These are phyloP conservation scores for Rhododendron kiyosumense DNA, from an alignment of 148 eudicot genomes.

Conservation along the genomic window DNA sequence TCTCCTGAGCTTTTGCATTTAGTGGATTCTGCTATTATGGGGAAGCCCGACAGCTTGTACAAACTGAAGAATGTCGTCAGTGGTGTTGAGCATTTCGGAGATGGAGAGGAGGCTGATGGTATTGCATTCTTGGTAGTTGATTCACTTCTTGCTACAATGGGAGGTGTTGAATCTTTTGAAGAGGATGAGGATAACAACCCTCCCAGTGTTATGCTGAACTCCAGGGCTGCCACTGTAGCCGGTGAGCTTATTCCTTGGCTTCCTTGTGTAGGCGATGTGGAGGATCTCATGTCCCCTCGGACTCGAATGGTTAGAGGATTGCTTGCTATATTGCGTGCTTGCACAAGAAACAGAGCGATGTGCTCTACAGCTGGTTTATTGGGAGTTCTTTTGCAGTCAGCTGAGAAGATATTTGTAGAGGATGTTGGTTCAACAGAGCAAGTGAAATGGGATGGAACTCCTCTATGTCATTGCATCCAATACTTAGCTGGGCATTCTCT, in stretches of 20 bases:
- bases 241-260: slow-evolving; percentile 95
- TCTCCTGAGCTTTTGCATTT: slow-evolving; percentile 95
- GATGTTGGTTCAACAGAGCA: slow-evolving; percentile 41
- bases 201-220: slow-evolving; percentile 98
- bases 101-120: slow-evolving; percentile 57
- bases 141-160: slow-evolving; percentile 98
- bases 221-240: slow-evolving; percentile 93
- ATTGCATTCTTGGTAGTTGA: slow-evolving; percentile 83
- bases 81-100: slow-evolving; percentile 63
- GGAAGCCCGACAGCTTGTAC: slow-evolving; percentile 90
- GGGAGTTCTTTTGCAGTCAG: slow-evolving; percentile 72
- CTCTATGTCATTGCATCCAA: slow-evolving; percentile 88
- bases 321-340: slow-evolving; percentile 84
- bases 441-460: slow-evolving; percentile 83
- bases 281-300: slow-evolving; percentile 83
- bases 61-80: slow-evolving; percentile 77
- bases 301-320: slow-evolving; percentile 97
- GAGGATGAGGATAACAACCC: slow-evolving; percentile 90
- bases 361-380: slow-evolving; percentile 89
- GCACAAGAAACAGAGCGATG: slow-evolving; percentile 98
- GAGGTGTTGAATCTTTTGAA: slow-evolving; percentile 98
- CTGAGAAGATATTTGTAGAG: slow-evolving; percentile 68
- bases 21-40: slow-evolving; percentile 98
- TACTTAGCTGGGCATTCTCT: slow-evolving; percentile 90
- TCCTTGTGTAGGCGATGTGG: slow-evolving; percentile 61